Evolutionary conservation across 108 stramenopile species (phyloP).

Genomic region (Aurantiochytrium sp.): DNA sequence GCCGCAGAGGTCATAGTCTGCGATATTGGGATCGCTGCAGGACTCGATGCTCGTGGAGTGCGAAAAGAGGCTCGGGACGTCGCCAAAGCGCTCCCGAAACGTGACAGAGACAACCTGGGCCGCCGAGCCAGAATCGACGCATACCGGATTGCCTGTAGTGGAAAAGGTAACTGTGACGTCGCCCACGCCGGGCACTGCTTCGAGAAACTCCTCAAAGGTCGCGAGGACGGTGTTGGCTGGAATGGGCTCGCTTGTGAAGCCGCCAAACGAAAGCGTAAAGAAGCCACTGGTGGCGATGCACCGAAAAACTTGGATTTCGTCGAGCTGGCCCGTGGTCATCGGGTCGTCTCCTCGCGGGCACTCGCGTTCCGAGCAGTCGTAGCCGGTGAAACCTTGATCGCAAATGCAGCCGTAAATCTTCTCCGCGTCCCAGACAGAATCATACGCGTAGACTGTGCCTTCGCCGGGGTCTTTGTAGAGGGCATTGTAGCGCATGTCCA

Average conservation of each 20-base stretch:
- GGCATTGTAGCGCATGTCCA: slow-evolving; percentile 69
- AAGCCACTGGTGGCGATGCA: slow-evolving; percentile 46
- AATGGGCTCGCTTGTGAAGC: slow-evolving; percentile 34
- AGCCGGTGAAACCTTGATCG: slow-evolving; percentile 52
- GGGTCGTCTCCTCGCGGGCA: slow-evolving; percentile 65
- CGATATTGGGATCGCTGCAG: not conserved
- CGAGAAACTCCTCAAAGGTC: not conserved
- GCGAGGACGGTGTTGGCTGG: not conserved
- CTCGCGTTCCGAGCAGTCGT: slow-evolving; percentile 51
- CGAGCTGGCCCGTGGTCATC: slow-evolving; percentile 33
- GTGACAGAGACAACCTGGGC: not conserved
- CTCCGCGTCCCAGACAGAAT: slow-evolving; percentile 56
- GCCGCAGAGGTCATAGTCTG: not conserved
- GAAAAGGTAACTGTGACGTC: not conserved
- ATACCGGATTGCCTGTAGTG: not conserved
- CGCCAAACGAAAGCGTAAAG: slow-evolving; percentile 46
- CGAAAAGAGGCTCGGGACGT: not conserved
- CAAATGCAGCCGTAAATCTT: slow-evolving; percentile 57
- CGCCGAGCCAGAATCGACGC: not conserved
- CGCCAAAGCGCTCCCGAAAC: not conserved
- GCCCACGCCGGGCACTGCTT: not conserved
- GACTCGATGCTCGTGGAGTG: not conserved
- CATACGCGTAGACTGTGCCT: not conserved
- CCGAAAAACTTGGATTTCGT: slow-evolving; percentile 51
- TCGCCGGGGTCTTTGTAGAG: not conserved